Evolutionary conservation across 148 eudicot species (phyloP).

Genomic region (Vaccinium vitisidaea): DNA sequence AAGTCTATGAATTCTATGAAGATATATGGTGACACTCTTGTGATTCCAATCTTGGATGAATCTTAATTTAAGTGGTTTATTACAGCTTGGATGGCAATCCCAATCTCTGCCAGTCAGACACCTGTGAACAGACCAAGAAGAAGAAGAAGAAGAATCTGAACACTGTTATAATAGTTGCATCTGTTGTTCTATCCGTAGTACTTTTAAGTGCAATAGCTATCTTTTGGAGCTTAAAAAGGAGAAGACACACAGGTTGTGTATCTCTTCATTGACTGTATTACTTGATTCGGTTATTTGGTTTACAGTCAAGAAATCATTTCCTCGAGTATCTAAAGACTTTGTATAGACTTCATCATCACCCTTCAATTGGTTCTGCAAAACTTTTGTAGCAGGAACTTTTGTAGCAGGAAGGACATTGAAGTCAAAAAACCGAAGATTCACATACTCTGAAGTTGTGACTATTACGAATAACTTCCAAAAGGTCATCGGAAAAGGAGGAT

Average conservation of each 20-base stretch:
- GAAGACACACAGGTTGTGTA: slow-evolving; percentile 6
- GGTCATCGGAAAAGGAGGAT: neutral
- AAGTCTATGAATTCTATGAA: too few relatives aligned
- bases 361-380: neutral
- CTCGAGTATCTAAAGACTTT: neutral
- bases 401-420: slow-evolving; percentile 7
- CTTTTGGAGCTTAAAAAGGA: slow-evolving; percentile 20
- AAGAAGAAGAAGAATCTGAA: slow-evolving; percentile 17
- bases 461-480: slow-evolving; percentile 17
- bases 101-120: neutral
- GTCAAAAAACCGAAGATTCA: slow-evolving; percentile 8
- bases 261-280: neutral
- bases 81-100: slow-evolving; percentile 8
- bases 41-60: too few relatives aligned
- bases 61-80: neutral
- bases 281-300: neutral
- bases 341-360: neutral
- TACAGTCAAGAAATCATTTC: neutral
- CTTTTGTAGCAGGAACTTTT: neutral
- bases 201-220: slow-evolving; percentile 16
- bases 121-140: neutral
- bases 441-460: slow-evolving; percentile 25
- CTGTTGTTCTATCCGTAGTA: slow-evolving; percentile 16
- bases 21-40: too few relatives aligned
- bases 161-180: slow-evolving; percentile 21